Evolutionary conservation across 495 filamentous ascomycete genomes (phyloP).

Genomic region (Penicillium lagena): DNA sequence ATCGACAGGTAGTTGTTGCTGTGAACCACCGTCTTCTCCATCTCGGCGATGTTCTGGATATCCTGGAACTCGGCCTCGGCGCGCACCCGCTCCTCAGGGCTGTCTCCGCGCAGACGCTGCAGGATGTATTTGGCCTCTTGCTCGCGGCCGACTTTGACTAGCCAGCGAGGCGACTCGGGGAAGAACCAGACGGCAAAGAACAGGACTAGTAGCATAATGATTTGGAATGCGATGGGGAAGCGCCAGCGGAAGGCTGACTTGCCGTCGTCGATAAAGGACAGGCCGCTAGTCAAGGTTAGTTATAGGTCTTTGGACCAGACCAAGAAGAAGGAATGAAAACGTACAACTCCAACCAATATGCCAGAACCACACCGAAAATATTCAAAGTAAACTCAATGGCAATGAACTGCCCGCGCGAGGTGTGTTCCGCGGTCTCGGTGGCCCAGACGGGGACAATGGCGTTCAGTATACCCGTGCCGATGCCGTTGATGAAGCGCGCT

Average conservation of each 20-base stretch:
- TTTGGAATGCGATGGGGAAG: conserved; percentile 69
- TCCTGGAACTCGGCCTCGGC: conserved; percentile 60
- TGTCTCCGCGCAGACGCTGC: conserved; percentile 52
- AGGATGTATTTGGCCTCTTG: conserved; percentile 59
- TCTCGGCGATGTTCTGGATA: conserved; percentile 51
- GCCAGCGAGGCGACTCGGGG: conserved; percentile 61
- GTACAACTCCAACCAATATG: conserved; percentile 68
- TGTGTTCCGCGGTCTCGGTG: conserved; percentile 62
- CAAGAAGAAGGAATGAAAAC: conserved; percentile 7
- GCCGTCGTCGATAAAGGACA: conserved; percentile 52
- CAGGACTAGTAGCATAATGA: conserved; percentile 51
- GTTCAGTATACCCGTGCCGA: conserved; percentile 69
- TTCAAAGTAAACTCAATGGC: conserved; percentile 70
- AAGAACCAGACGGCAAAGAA: conserved; percentile 51
- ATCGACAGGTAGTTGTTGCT: conserved; percentile 53
- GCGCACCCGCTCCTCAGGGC: conserved; percentile 42
- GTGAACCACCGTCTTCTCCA: conserved; percentile 46
- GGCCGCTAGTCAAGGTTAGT: conserved; percentile 31
- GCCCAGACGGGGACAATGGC: conserved; percentile 69
- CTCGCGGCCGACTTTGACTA: conserved; percentile 54
- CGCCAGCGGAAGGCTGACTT: conserved; percentile 55
- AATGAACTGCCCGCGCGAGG: conserved; percentile 62
- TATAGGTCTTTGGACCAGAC: not conserved
- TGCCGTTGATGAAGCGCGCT: conserved; percentile 60
- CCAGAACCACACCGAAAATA: conserved; percentile 67